Percentiles rank a stretch among this genome's conserved stretches.
These are phyloP conservation scores for Magnolia kwangsiensis DNA, from an alignment of 164 flowering plant genomes.

Conservation along the genomic window DNA sequence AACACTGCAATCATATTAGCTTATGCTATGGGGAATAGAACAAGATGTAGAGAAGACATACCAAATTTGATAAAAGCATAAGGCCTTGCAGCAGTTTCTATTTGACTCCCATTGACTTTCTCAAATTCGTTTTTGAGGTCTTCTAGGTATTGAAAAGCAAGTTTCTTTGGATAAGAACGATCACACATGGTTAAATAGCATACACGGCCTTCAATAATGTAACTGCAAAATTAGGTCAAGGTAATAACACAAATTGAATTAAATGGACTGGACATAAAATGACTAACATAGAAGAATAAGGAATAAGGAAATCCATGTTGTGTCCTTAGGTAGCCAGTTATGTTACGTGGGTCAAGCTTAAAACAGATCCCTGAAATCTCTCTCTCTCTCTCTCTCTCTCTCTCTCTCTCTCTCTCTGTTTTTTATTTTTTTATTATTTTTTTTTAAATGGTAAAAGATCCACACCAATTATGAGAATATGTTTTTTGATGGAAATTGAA, in stretches of 20 bases:
- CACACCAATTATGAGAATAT: too few relatives aligned
- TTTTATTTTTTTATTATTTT: too few relatives aligned
- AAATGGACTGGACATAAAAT: too few relatives aligned
- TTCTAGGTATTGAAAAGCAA: slow-evolving; percentile 83
- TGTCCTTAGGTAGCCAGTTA: too few relatives aligned
- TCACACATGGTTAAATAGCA: slow-evolving; percentile 94
- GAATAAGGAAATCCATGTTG: too few relatives aligned
- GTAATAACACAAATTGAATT: slow-evolving; percentile 6
- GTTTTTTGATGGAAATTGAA: too few relatives aligned
- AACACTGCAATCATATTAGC: not conserved
- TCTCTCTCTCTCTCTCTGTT: too few relatives aligned
- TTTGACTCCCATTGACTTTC: slow-evolving; percentile 78
- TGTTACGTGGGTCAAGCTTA: too few relatives aligned
- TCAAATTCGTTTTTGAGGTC: slow-evolving; percentile 91
- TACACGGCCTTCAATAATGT: slow-evolving; percentile 87
- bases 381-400: too few relatives aligned
- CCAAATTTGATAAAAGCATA: slow-evolving; percentile 92
- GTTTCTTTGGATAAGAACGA: slow-evolving; percentile 90
- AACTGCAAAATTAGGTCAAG: slow-evolving; percentile 59
- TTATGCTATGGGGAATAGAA: not conserved
- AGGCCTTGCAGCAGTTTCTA: slow-evolving; percentile 93
- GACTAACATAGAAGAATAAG: too few relatives aligned
- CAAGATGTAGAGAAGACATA: slow-evolving; percentile 12
- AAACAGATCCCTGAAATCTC: too few relatives aligned
- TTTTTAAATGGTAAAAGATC: too few relatives aligned